Conservation (phyloP, 805 yeast species). For the Ogataea pini region DNA sequence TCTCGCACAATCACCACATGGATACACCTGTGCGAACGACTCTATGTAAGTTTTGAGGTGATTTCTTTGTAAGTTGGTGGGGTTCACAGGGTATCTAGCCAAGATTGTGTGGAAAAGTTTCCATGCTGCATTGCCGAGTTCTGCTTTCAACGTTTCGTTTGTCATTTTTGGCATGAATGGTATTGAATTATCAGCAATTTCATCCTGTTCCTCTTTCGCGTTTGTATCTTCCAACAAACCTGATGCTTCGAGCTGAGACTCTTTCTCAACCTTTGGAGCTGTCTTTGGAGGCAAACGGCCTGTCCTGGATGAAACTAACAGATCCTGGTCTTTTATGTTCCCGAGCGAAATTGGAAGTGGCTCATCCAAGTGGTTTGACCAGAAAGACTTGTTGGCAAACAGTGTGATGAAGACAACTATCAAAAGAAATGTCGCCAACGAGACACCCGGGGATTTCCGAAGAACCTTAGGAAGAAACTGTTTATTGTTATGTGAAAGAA, state of each 20-base stretch:
- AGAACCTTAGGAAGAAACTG: constrained; percentile 13
- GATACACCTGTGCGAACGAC: constrained; percentile 88
- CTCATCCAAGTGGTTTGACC: constrained; percentile 21
- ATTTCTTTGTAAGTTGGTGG: constrained; percentile 59
- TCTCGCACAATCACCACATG: constrained; percentile 96
- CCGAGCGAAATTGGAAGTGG: constrained; percentile 23
- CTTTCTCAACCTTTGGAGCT: background rate
- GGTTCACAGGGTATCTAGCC: constrained; percentile 88
- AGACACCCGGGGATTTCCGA: constrained; percentile 21
- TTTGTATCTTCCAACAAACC: constrained; percentile 9
- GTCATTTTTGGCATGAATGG: constrained; percentile 92
- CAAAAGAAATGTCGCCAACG: constrained; percentile 20
- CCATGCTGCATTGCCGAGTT: constrained; percentile 92
- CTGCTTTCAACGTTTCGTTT: constrained; percentile 66
- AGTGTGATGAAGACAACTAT: constrained; percentile 22
- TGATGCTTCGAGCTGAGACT: constrained; percentile 6
- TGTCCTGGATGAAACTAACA: constrained; percentile 1
- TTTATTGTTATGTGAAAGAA: constrained; percentile 1
- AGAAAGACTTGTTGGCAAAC: constrained; percentile 21
- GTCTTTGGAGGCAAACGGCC: constrained; percentile 6
- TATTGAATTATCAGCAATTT: constrained; percentile 10
- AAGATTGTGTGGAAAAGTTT: constrained; percentile 85
- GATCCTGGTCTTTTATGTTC: background rate
- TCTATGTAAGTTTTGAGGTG: constrained; percentile 66
- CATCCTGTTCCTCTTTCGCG: background rate